A percentile compares a stretch with the other conserved stretches of the same genome.
Evolutionary conservation across 345 rosid genomes (phyloP).

Genomic region (Punica granatum): DNA sequence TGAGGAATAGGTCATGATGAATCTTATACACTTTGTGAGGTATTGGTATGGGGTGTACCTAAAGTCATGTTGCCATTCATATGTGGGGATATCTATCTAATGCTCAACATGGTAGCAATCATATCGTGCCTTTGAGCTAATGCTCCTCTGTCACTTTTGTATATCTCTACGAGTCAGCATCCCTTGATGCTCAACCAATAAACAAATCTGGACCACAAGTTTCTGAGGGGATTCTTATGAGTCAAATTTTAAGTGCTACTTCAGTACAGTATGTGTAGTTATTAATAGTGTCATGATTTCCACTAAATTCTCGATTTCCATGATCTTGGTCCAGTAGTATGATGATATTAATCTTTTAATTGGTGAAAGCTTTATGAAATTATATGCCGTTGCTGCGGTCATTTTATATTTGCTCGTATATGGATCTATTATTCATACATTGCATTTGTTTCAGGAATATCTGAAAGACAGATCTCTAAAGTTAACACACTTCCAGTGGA

Average conservation of each 20-base stretch:
- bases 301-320: background rate
- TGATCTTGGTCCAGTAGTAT: background rate
- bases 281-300: background rate
- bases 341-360: background rate
- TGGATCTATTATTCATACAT: slow-evolving; percentile 9
- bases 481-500: slow-evolving; percentile 27
- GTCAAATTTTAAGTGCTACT: background rate
- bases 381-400: too few relatives aligned
- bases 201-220: background rate
- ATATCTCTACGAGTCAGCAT: background rate
- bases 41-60: too few relatives aligned
- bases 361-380: background rate
- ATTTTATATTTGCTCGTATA: background rate
- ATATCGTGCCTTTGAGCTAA: background rate
- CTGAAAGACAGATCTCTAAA: slow-evolving; percentile 26
- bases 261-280: background rate
- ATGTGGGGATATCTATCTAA: background rate
- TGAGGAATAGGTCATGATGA: too few relatives aligned
- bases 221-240: background rate
- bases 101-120: background rate
- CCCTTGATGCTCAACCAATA: background rate
- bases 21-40: too few relatives aligned
- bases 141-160: background rate
- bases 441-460: slow-evolving; percentile 26
- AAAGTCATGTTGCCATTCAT: too few relatives aligned